Evolutionary conservation across 2,329 filamentous ascomycete genomes (phyloP), one percentile per base, ranked within the genome.

Genomic region (Xylaria sp.): DNA sequence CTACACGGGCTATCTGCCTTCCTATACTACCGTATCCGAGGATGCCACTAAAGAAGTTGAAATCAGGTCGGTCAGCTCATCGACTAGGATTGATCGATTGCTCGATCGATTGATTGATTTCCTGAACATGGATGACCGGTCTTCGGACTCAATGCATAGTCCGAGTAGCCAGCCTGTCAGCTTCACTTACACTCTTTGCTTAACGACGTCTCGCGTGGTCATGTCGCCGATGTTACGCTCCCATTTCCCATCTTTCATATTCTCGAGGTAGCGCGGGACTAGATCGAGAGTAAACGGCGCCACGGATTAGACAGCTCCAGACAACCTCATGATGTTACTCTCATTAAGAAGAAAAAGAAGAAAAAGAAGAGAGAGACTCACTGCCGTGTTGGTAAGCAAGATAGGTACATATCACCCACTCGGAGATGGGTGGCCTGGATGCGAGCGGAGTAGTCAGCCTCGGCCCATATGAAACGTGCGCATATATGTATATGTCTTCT

Each of bases 351-450:
- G n/a, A n/a, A n/a, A n/a, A n/a, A n/a, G n/a, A 23, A 10, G 19
- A 29, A 11, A 23, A 29, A 1, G 2, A 31, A 21, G n/a, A n/a
- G 17, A 19, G 35, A 9, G 8, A 74, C 80, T 63, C 69, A 83
- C 82, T 70, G 2, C 72, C 69, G 58, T 84, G 82, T 64, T 84
- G 79, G 51, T 79, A 77, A 0, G 81, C 76, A 2, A 86, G 72
- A 66, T 79, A 85, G 0, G 82, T 85, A 21, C 76, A 72, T 23
- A 85, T 79, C 6, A 86, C 77, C 84, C 84, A 86, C 71, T 86
- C 84, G 0, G 83, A 74, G 62, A 86, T 86, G 66, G 85, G 83
- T 2, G 83, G 83, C 1, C 83, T 85, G 46, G 27, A 6, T 19
- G 47, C 41, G 19, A 40, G 35, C 9, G n/a, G n/a, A n/a, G 44